These are phyloP conservation scores for Capronia epimyces DNA, from an alignment of 2,329 filamentous ascomycete species.

Conservation along the genomic window DNA sequence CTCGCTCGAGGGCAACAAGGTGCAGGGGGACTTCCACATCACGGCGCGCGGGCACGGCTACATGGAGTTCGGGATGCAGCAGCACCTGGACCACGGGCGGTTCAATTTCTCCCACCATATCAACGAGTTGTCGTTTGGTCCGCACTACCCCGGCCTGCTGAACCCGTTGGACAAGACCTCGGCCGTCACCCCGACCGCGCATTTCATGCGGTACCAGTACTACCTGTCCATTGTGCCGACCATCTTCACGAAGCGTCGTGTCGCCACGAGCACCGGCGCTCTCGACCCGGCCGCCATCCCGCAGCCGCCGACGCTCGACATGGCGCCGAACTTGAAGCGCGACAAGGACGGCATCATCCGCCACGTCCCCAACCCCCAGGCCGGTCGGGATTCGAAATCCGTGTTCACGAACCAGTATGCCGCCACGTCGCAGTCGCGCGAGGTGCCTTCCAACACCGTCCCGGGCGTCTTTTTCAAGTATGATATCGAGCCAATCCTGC, in stretches of 20 bases:
- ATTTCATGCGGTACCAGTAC: constrained; percentile 98
- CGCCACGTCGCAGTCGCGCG: constrained; percentile 78
- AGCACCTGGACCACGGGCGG: constrained; percentile 76
- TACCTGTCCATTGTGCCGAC: constrained; percentile 94
- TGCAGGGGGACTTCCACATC: constrained; percentile 97
- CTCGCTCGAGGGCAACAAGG: constrained; percentile 86
- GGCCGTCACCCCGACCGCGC: constrained; percentile 62
- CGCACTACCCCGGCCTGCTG: constrained; percentile 88
- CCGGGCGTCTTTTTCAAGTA: constrained; percentile 98
- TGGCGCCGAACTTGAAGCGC: constrained; percentile 31
- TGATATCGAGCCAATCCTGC: constrained; percentile 90
- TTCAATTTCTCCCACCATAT: constrained; percentile 99
- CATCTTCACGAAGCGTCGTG: constrained; percentile 64
- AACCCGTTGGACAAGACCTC: constrained; percentile 87
- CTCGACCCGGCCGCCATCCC: constrained; percentile 41
- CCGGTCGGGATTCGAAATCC: constrained; percentile 45
- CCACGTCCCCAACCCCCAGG: constrained; percentile 21
- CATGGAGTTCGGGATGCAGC: constrained; percentile 58
- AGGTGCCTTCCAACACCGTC: constrained; percentile 63
- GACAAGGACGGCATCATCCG: constrained; percentile 31
- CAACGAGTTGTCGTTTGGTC: constrained; percentile 91
- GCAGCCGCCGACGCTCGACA: constrained; percentile 33
- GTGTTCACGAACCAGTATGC: constrained; percentile 97
- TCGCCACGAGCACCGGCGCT: constrained; percentile 30
- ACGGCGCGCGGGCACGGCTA: constrained; percentile 96